phyloP scores from a whole-genome alignment of 306 rosid genomes.

The Malus asiatica region DNA sequence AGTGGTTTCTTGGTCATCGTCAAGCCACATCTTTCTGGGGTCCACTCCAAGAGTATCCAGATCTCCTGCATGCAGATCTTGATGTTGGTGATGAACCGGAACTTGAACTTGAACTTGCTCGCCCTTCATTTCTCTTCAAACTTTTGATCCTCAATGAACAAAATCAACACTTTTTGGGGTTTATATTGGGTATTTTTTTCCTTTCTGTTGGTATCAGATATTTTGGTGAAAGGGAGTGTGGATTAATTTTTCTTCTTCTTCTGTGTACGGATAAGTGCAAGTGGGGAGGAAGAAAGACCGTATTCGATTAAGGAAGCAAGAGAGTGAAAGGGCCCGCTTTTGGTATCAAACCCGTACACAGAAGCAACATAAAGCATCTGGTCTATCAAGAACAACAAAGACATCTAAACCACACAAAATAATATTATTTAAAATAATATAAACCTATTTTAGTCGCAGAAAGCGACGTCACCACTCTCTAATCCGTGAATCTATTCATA shows the following conservation, averaged over 20 bases:
- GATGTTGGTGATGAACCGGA: neutral
- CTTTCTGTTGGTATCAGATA: slow-evolving; percentile 23
- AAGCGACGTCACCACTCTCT: neutral
- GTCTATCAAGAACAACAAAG: slow-evolving; percentile 16
- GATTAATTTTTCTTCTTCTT: neutral
- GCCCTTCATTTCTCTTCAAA: neutral
- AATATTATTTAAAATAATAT: neutral
- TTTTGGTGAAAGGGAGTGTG: slow-evolving; percentile 29
- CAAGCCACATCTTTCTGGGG: slow-evolving; percentile 49
- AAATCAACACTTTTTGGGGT: neutral
- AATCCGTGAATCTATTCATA: neutral
- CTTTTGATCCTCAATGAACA: neutral
- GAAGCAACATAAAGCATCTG: slow-evolving; percentile 91
- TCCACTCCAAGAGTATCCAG: slow-evolving; percentile 20
- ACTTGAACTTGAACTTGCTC: neutral
- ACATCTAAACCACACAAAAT: neutral
- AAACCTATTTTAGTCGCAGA: neutral
- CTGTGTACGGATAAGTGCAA: slow-evolving; percentile 44
- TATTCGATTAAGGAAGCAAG: slow-evolving; percentile 60
- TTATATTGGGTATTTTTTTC: neutral
- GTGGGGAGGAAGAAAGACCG: slow-evolving; percentile 17
- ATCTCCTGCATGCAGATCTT: slow-evolving; percentile 60
- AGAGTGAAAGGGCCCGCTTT: slow-evolving; percentile 37
- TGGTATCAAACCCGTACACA: slow-evolving; percentile 36
- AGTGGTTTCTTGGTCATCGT: slow-evolving; percentile 28